Evolutionary conservation across 2,329 filamentous ascomycete species (phyloP), one percentile per base, ranked within the genome.

Genomic region (Arthroderma sp.): DNA sequence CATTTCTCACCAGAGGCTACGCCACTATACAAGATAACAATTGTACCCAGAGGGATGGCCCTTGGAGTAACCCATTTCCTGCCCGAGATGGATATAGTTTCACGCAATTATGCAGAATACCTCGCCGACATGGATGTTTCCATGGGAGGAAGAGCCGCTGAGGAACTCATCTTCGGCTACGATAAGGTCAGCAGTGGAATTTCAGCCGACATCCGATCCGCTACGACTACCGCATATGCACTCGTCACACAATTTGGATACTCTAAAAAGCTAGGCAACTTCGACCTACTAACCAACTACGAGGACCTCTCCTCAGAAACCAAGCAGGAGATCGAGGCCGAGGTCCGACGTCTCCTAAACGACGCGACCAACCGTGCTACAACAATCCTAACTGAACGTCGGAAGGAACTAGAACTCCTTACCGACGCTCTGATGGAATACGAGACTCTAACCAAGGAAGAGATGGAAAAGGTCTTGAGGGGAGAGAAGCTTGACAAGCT

Each of bases 21-120:
- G 51, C 83, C 83, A 30, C 73, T 98, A 1, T 95, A 98, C 74
- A 98, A 98, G 68, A 88, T 94, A 41, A 98, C 91, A 1, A 93
- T 98, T 55, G 82, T 98, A 56, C 88, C 91, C 43, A 82, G 93
- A 56, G 91, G 91, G 7, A 80, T 81, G 56, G 78, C 84, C 27
- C 73, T 96, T 5, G 91, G 91, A 49, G 78, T 94, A 51, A 98
- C 91, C 0, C 83, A 84, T 51, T 83, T 82, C 63, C 72, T 98
- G 27, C 88, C 88, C 0, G 83, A 91, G 59, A 87, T 94, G 72
- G 88, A 95, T 67, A 87, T 88, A 64, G 87, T 94, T 57, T 91
- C 86, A 8, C 79, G 80, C 64, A 83, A 83, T n/a, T 86, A 87
- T 55, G 78, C 78, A 45, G 85, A 98, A 59, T 87, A 87, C 55